Percentiles rank a stretch among this genome's conserved stretches.
phyloP scores from a whole-genome alignment of 2,329 filamentous ascomycete species.

The Huntiella decipiens region DNA sequence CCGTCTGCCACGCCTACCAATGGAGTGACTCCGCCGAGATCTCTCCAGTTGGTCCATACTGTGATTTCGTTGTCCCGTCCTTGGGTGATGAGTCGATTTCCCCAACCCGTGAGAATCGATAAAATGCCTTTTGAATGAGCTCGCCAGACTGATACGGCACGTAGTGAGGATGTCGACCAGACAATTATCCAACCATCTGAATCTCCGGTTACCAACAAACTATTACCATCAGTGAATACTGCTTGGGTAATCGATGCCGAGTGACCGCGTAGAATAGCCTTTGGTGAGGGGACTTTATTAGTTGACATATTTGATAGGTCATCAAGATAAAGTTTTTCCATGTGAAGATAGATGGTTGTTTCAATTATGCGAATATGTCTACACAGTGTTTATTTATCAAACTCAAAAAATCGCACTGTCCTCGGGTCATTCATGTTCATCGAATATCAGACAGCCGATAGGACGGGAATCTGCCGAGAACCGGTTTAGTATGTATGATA shows the following conservation, averaged over 20 bases:
- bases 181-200: slow-evolving; percentile 74
- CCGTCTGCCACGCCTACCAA: slow-evolving; percentile 32
- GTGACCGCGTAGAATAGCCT: slow-evolving; percentile 66
- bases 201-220: slow-evolving; percentile 67
- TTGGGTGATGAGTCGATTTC: slow-evolving; percentile 55
- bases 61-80: slow-evolving; percentile 74
- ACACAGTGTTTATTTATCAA: no score
- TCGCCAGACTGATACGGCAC: slow-evolving; percentile 68
- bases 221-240: slow-evolving; percentile 52
- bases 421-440: no score
- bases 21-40: slow-evolving; percentile 26
- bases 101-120: slow-evolving; percentile 48
- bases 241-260: slow-evolving; percentile 60
- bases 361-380: no score
- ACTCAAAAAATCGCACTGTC: no score
- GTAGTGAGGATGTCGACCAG: slow-evolving; percentile 70
- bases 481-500: no score
- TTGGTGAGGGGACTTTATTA: slow-evolving; percentile 19
- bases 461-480: no score
- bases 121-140: slow-evolving; percentile 65
- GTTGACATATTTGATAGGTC: no score
- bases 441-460: no score
- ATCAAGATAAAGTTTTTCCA: no score
- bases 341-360: no score
- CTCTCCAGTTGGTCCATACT: slow-evolving; percentile 45